Evolutionary conservation across 2,329 filamentous ascomycete species (phyloP).

Genomic region (Fusarium annulatum): DNA sequence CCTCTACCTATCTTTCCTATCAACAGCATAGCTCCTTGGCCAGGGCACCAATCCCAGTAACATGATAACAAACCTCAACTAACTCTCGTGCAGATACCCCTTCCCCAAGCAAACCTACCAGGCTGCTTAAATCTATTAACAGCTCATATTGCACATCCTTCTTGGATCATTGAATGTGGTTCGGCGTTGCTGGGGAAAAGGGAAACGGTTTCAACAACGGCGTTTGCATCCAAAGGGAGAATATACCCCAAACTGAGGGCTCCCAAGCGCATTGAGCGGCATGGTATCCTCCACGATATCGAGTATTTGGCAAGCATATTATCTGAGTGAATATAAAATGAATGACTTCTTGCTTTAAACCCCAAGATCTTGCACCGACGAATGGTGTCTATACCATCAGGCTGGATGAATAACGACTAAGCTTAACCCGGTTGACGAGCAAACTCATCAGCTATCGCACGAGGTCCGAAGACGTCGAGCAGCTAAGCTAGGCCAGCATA

Average conservation of each 20-base stretch:
- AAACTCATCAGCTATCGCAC: conserved; percentile 21
- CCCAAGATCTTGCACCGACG: conserved; percentile 30
- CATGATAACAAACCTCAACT: conserved; percentile 24
- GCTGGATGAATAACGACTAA: not conserved
- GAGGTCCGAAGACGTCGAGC: conserved; percentile 13
- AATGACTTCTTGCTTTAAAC: conserved; percentile 42
- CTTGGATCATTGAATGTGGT: conserved; percentile 43
- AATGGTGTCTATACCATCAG: conserved; percentile 21
- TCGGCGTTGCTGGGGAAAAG: conserved; percentile 57
- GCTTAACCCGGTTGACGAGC: not conserved
- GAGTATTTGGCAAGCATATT: conserved; percentile 46
- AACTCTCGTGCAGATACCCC: conserved; percentile 70
- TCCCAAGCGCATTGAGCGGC: conserved; percentile 49
- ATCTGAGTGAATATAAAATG: conserved; percentile 43
- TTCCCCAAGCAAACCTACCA: conserved; percentile 84
- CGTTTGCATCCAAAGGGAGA: conserved; percentile 53
- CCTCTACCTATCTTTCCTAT: conserved; percentile 36
- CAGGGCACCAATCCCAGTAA: conserved; percentile 26
- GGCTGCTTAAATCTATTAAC: conserved; percentile 52
- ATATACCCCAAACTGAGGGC: conserved; percentile 43
- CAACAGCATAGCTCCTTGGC: conserved; percentile 14
- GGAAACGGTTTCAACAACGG: conserved; percentile 68
- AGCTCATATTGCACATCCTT: conserved; percentile 43
- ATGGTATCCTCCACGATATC: conserved; percentile 58
- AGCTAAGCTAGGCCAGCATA: conserved; percentile 11